Percentiles rank a stretch among this genome's conserved stretches.
phyloP scores from a whole-genome alignment of 192 early-diverging fungal genomes.

The Backusella australiensis region DNA sequence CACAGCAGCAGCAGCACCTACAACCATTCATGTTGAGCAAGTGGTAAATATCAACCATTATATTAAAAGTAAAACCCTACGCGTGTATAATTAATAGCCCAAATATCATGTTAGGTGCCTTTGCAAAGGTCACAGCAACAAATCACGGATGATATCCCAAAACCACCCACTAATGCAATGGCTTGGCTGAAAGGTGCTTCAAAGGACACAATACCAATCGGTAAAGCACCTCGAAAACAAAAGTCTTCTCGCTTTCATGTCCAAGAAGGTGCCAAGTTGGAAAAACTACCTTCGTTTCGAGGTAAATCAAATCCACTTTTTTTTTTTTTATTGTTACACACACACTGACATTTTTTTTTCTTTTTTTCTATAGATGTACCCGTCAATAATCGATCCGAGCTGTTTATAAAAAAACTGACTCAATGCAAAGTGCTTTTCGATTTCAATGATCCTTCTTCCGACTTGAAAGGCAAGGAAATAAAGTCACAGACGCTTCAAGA shows the following conservation, averaged over 20 bases:
- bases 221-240: conserved; percentile 80
- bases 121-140: background rate
- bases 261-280: conserved; percentile 66
- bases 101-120: background rate
- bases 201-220: conserved; percentile 72
- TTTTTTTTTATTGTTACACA: background rate
- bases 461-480: conserved; percentile 94
- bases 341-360: background rate
- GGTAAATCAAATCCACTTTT: conserved; percentile 42
- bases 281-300: conserved; percentile 71
- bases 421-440: conserved; percentile 96
- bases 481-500: conserved; percentile 90
- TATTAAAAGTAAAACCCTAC: background rate
- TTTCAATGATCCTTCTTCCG: conserved; percentile 87
- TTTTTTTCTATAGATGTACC: conserved; percentile 65
- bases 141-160: background rate
- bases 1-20: background rate
- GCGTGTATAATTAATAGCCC: background rate
- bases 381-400: conserved; percentile 77
- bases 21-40: background rate
- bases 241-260: conserved; percentile 86
- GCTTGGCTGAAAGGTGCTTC: conserved; percentile 51
- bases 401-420: conserved; percentile 86
- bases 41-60: background rate
- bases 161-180: conserved; percentile 21